Evolutionary conservation across 2,329 filamentous ascomycete species (phyloP), one percentile per base, ranked within the genome.

Genomic region (Alternaria triticina): DNA sequence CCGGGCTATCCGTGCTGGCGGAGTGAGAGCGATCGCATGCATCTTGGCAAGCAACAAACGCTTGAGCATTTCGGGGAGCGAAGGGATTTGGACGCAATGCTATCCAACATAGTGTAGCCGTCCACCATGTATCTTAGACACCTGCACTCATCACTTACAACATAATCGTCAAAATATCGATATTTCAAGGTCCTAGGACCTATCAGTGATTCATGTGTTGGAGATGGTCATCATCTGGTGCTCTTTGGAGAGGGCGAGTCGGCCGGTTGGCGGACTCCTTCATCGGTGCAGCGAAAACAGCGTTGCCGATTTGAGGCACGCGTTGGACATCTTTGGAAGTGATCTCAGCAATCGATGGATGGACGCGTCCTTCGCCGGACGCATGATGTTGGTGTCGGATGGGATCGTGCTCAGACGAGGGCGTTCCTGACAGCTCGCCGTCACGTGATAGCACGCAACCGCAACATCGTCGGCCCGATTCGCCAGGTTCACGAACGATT

Each of bases 401-500:
- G 3, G n/a, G n/a, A 40, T 40, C n/a, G 36, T 40, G 36, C 9
- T 17, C n/a, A 4, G 36, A 11, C n/a, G 9, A 40, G 17, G n/a
- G 36, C 36, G 36, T 40, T 40, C 36, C 15, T 40, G 9, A 40
- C 15, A 40, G 36, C 36, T 40, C 36, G 5, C n/a, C 36, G 36
- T 10, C 36, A 40, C 36, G 36, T 40, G 36, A 17, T 40, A 40
- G 36, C 36, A 40, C 36, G 36, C 36, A 40, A 40, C 17, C 13
- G 54, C 43, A 56, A 17, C 13, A 56, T 56, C 17, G 30, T 59
- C 61, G 61, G 56, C 36, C 61, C 61, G 61, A 59, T 50, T 40
- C 51, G 17, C 2, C 20, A 5, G 44, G 27, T 36, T 25, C 45
- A 7, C 45, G 36, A 47, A 54, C 28, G 15, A 54, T 43, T 46